These are phyloP conservation scores for Colletotrichum simmondsii DNA, from an alignment of 2,329 filamentous ascomycete genomes.

Conservation along the genomic window DNA sequence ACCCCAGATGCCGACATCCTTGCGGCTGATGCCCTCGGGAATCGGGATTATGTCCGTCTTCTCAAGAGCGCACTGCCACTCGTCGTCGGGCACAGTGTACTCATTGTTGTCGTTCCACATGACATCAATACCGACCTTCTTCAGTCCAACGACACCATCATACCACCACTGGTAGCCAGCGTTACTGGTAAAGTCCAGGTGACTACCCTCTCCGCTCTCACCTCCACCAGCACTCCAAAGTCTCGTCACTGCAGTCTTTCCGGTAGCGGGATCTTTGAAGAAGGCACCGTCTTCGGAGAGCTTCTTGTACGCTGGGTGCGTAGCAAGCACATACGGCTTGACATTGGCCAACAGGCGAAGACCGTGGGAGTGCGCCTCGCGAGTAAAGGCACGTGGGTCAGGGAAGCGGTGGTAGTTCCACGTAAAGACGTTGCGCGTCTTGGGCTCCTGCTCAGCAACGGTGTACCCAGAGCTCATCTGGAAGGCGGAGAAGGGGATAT, in stretches of 20 bases:
- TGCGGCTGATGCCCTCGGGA: slow-evolving; percentile 49
- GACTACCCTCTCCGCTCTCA: slow-evolving; percentile 75
- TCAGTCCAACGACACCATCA: slow-evolving; percentile 71
- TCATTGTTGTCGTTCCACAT: slow-evolving; percentile 88
- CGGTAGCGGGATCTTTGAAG: slow-evolving; percentile 69
- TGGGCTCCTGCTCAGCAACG: slow-evolving; percentile 72
- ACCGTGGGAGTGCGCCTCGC: slow-evolving; percentile 70
- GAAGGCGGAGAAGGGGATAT: slow-evolving; percentile 77
- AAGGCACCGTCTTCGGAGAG: slow-evolving; percentile 69
- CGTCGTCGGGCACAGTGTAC: slow-evolving; percentile 74
- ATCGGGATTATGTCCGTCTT: slow-evolving; percentile 45
- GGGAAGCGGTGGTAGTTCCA: slow-evolving; percentile 80
- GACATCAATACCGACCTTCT: slow-evolving; percentile 73
- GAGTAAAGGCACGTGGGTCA: slow-evolving; percentile 71
- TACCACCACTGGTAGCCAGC: slow-evolving; percentile 79
- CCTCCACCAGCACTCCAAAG: slow-evolving; percentile 80
- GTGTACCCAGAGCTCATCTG: slow-evolving; percentile 81
- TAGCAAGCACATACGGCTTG: slow-evolving; percentile 77
- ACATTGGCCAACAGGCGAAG: slow-evolving; percentile 78
- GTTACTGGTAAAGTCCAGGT: slow-evolving; percentile 78
- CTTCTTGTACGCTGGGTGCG: slow-evolving; percentile 73
- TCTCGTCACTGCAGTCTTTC: slow-evolving; percentile 65
- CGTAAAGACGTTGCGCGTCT: slow-evolving; percentile 76
- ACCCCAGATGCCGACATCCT: slow-evolving; percentile 75
- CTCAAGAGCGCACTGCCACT: slow-evolving; percentile 71